Evolutionary conservation across 345 rosid genomes (phyloP).

Genomic region (Populus simonii): DNA sequence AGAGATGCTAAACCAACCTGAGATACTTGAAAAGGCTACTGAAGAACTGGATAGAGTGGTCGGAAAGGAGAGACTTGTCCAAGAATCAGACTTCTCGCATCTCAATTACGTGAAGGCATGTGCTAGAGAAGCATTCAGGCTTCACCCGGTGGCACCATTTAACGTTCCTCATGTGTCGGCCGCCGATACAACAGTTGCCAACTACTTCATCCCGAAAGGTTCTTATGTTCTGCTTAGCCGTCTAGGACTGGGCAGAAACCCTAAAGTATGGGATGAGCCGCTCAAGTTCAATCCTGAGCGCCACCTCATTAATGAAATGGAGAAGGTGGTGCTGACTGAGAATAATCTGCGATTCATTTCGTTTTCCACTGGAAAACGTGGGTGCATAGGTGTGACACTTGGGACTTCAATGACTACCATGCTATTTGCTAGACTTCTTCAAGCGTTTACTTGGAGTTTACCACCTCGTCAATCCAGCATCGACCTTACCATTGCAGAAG

Average conservation of each 20-base stretch:
- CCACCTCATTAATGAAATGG: constrained; percentile 28
- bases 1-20: constrained; percentile 53
- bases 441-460: constrained; percentile 16
- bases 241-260: constrained; percentile 43
- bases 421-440: constrained; percentile 21
- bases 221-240: constrained; percentile 45
- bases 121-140: constrained; percentile 46
- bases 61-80: constrained; percentile 46
- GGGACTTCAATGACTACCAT: constrained; percentile 21
- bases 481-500: background rate
- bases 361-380: constrained; percentile 50
- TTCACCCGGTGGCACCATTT: constrained; percentile 49
- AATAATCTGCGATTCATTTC: constrained; percentile 35
- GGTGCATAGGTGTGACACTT: constrained; percentile 19
- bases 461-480: constrained; percentile 6
- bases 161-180: constrained; percentile 44
- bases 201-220: constrained; percentile 55
- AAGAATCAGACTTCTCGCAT: constrained; percentile 42
- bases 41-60: constrained; percentile 49
- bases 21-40: constrained; percentile 35
- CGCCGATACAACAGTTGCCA: constrained; percentile 25
- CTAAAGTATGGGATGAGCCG: constrained; percentile 47
- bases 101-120: constrained; percentile 55
- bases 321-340: constrained; percentile 28
- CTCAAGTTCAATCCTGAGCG: constrained; percentile 43